Evolutionary conservation across 768 basidiomycete genomes (phyloP), one percentile per base, ranked within the genome.

Genomic region (Pleurotus giganteus): DNA sequence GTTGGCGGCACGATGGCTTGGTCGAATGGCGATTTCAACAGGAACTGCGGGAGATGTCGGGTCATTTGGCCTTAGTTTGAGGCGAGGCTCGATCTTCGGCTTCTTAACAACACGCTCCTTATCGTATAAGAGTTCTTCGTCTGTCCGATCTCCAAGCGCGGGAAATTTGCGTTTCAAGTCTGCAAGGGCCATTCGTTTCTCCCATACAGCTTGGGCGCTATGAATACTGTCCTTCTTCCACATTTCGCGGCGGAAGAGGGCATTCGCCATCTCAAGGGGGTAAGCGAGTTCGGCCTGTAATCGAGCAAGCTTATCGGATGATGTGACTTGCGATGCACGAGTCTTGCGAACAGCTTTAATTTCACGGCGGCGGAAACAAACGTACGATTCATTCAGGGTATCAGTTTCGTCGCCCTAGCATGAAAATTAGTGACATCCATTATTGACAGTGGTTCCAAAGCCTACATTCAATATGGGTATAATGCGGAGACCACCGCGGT

Each of bases 361-460:
- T 67, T 98, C 96, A 53, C 95, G 87, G 57, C 94, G 82, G 32
- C 97, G 85, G 80, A 99, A 99, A 71, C 97, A 99, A 42, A 98
- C 89, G 59, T 98, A 98, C 0, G 96, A 95, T 63, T 96, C 94
- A 53, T 91, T 93, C 60, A 80, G 80, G 43, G 86, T 86, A 67
- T 97, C 94, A 17, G 88, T 80, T 72, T 98, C 95, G 67, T 98
- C 94, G 63, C 82, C 87, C 89, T 91, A 37, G 4, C 36, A 47
- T 23, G 57, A 12, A 61, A 41, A 21, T 55, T 42, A 56, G 58
- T 21, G 54, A 19, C 37, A 42, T 45, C 47, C 27, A 11, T 13
- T 26, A 41, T 3, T 39, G 4, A 32, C 4, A 49, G 1, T 26
- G 8, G 8, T 55, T 39, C 2, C 32, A 72, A 21, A 36, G 17